Percentiles rank a stretch among this genome's conserved stretches.
Evolutionary conservation across 2,329 filamentous ascomycete species (phyloP).

Genomic region (Beauveria rudraprayagi): DNA sequence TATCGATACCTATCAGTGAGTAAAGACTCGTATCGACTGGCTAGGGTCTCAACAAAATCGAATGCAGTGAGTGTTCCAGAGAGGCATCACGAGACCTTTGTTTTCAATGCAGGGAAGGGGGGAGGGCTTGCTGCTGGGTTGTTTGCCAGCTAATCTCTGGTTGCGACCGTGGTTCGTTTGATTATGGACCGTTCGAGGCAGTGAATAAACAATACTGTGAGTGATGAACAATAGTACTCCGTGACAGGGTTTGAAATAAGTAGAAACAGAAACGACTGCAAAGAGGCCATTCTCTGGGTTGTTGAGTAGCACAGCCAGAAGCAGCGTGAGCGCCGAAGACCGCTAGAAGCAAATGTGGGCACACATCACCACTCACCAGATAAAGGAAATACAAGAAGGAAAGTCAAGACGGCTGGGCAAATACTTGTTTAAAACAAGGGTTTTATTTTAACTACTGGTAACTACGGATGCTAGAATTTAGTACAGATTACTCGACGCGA

Average conservation of each 20-base stretch:
- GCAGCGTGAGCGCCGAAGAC: neutral
- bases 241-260: neutral
- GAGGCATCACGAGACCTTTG: constrained; percentile 4
- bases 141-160: neutral
- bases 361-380: neutral
- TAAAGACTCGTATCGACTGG: neutral
- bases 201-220: too few species aligned
- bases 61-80: neutral
- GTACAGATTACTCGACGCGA: neutral
- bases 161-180: neutral
- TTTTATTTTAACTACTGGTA: too few species aligned
- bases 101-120: neutral
- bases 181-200: neutral
- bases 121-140: neutral
- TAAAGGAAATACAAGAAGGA: too few species aligned
- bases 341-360: constrained; percentile 3
- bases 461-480: neutral
- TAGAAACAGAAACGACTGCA: neutral
- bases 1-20: too few species aligned
- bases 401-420: too few species aligned
- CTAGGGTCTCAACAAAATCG: constrained; percentile 2
- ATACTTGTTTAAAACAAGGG: too few species aligned
- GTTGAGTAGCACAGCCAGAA: neutral
- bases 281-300: neutral
- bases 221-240: neutral